A percentile compares a stretch with the other conserved stretches of the same genome.
These are phyloP conservation scores for Solanum pinnatisectum DNA, from an alignment of 257 asterid genomes.

Conservation along the genomic window DNA sequence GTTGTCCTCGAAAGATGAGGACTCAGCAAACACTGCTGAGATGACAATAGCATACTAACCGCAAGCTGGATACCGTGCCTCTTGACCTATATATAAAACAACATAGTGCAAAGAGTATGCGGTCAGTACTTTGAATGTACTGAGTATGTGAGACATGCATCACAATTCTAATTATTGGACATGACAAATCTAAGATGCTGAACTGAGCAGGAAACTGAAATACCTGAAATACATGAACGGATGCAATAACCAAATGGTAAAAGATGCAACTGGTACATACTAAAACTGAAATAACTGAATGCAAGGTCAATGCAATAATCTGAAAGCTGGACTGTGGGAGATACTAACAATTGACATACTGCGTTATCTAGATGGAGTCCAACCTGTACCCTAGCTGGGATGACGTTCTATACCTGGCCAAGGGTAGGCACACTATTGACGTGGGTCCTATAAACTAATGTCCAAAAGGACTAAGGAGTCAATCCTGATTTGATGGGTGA, in stretches of 20 bases:
- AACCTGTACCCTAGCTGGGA: background rate
- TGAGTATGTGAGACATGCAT: background rate
- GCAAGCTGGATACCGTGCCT: background rate
- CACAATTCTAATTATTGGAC: background rate
- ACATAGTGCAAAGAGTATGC: background rate
- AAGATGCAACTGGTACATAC: background rate
- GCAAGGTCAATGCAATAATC: background rate
- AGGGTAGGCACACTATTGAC: background rate
- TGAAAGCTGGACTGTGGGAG: background rate
- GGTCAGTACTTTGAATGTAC: background rate
- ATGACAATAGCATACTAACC: background rate
- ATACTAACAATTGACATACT: background rate
- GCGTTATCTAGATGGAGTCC: background rate
- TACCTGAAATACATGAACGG: too few relatives aligned
- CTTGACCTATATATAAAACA: background rate
- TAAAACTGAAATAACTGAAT: background rate
- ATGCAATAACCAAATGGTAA: background rate
- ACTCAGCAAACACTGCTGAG: background rate
- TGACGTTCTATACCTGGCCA: background rate
- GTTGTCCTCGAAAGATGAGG: background rate
- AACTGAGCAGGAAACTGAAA: too few relatives aligned
- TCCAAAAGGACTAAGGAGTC: background rate
- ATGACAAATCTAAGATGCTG: too few relatives aligned
- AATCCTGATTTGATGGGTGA: background rate
- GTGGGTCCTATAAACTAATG: background rate